phyloP scores from a whole-genome alignment of 345 rosid species.

The Populus deltoides region DNA sequence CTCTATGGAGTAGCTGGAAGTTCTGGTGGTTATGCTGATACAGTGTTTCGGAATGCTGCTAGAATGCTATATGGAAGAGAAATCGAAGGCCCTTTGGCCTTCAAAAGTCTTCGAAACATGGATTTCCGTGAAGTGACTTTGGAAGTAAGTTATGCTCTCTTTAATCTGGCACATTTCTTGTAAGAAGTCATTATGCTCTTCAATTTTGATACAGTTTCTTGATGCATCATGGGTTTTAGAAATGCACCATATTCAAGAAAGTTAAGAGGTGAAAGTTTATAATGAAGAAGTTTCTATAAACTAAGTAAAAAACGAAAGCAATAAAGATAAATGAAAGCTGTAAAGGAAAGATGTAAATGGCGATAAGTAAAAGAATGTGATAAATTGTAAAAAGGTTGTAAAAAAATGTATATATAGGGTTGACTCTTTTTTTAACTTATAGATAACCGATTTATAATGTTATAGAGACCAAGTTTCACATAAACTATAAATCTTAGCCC shows the following conservation, averaged over 20 bases:
- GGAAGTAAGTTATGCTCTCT: conserved; percentile 49
- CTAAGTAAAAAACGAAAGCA: no score
- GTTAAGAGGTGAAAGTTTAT: no score
- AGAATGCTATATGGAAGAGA: conserved; percentile 64
- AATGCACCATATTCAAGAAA: neutral
- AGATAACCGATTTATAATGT: no score
- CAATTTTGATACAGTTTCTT: neutral
- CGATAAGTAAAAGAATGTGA: no score
- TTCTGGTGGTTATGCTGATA: conserved; percentile 93
- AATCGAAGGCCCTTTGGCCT: conserved; percentile 53
- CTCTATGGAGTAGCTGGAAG: conserved; percentile 88
- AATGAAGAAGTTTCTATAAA: no score
- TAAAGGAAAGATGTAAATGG: no score
- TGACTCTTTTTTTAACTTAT: no score
- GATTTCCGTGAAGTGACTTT: conserved; percentile 81
- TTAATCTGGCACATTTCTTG: neutral
- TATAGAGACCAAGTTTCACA: no score
- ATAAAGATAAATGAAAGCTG: no score
- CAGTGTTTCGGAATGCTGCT: conserved; percentile 69
- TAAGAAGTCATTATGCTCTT: neutral
- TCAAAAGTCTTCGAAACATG: conserved; percentile 68
- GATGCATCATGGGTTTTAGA: neutral
- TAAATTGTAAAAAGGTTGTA: no score
- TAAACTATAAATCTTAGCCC: no score
- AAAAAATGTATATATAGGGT: no score